Conservation (phyloP, 768 basidiomycete species). For the Leucocoprinus sp. region DNA sequence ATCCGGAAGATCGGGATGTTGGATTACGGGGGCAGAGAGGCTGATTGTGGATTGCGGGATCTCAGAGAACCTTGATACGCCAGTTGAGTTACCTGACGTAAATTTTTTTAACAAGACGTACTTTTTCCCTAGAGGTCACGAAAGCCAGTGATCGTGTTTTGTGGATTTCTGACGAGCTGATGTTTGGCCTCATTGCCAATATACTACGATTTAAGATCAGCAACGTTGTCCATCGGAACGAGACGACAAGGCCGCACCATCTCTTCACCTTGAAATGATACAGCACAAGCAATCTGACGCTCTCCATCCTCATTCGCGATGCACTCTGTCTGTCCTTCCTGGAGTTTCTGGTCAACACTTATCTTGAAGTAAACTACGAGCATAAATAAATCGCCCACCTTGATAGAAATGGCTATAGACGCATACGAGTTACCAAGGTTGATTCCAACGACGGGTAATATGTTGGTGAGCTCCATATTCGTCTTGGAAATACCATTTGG, state of each 20-base stretch:
- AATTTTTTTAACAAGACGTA: slow-evolving; percentile 26
- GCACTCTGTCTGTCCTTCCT: slow-evolving; percentile 90
- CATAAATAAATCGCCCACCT: slow-evolving; percentile 40
- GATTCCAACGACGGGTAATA: slow-evolving; percentile 78
- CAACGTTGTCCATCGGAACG: background rate
- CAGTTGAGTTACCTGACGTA: background rate
- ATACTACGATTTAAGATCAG: slow-evolving; percentile 50
- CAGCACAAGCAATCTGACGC: slow-evolving; percentile 91
- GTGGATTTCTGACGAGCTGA: slow-evolving; percentile 90
- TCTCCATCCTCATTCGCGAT: slow-evolving; percentile 99
- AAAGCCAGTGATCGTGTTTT: slow-evolving; percentile 94
- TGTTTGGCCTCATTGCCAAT: slow-evolving; percentile 91
- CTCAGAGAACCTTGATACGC: slow-evolving; percentile 62
- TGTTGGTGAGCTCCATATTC: slow-evolving; percentile 24
- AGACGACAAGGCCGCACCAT: slow-evolving; percentile 44
- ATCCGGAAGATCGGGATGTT: slow-evolving; percentile 63
- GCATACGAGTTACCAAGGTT: slow-evolving; percentile 96
- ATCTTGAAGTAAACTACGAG: background rate
- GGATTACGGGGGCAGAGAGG: slow-evolving; percentile 65
- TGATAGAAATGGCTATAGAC: slow-evolving; percentile 91
- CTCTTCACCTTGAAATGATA: slow-evolving; percentile 88
- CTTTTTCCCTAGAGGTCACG: slow-evolving; percentile 88
- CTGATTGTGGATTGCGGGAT: slow-evolving; percentile 45
- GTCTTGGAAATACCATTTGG: slow-evolving; percentile 43
- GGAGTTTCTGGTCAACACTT: slow-evolving; percentile 2